Base-by-base conservation (phyloP, 2,329 filamentous ascomycete species). In the Talaromyces sp. region DNA sequence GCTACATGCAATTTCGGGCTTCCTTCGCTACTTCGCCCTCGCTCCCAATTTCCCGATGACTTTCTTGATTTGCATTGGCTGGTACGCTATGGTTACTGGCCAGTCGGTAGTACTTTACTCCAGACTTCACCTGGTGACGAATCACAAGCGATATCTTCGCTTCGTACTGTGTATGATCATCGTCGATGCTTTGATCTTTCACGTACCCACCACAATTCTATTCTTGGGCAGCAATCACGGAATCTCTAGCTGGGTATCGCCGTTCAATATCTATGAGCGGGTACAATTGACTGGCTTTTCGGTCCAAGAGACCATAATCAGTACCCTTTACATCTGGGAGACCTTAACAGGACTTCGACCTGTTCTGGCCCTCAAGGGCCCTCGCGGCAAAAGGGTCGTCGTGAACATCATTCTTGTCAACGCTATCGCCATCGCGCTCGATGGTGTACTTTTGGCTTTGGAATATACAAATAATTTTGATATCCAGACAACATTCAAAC, bases 271-370 rank as follows among this genome's bases (percentile, higher is more conserved):
- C 14, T 68, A 76, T 60, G 79, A 82, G 51, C 75, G 77, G 54
- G 64, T 81, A 3, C 78, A 82, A 55, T 72, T 81, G 47, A 74
- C 74, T 3, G 66, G 77, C 20, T 81, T 82, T 57, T 79, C 77
- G 35, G 33, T 79, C 4, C 79, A 82, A 55, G 79, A 82, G 48
- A 65, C 74, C 39, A 68, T 79, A 46, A 74, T 82, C 44, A 79
- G 77, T 3, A 65, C 66, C 4, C 64, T 81, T 10, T 82, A 82
- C 60, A 78, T 81, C 33, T 67, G 63, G 58, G 76, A 79, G 51
- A 78, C 78, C 0, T 57, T 76, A 42, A 73, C 54, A 3, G 49
- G 20, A 3, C 41, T 60, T 9, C 35, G 57, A 24, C 52, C 54
- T 20, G 30, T 60, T 35, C 22, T 55, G 8, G 36, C 42, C 9